These are phyloP conservation scores for Venturia carpophila DNA, from an alignment of 2,329 filamentous ascomycete genomes.

Conservation along the genomic window DNA sequence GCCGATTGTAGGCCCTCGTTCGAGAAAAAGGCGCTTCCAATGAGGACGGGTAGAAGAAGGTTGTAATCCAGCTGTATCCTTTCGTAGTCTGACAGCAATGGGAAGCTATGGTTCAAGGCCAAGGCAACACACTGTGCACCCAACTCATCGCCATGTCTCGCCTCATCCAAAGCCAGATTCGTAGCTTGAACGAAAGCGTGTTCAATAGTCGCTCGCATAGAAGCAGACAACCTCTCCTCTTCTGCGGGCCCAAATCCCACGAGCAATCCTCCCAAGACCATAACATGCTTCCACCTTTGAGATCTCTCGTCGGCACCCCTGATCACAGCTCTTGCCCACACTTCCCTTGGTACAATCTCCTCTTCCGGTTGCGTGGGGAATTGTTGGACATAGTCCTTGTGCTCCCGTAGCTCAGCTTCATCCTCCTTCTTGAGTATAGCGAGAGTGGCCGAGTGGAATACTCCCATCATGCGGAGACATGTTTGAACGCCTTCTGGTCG, in stretches of 20 bases:
- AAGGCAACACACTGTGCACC: constrained; percentile 50
- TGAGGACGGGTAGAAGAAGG: constrained; percentile 57
- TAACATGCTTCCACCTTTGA: constrained; percentile 70
- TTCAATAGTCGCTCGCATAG: constrained; percentile 60
- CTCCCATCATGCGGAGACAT: constrained; percentile 58
- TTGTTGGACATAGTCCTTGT: not conserved
- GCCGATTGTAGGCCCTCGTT: constrained; percentile 67
- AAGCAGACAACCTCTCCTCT: constrained; percentile 49
- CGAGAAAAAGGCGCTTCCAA: constrained; percentile 60
- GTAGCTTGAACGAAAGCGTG: constrained; percentile 64
- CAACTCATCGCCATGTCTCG: constrained; percentile 44
- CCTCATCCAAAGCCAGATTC: constrained; percentile 62
- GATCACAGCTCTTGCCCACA: constrained; percentile 52
- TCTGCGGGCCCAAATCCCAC: constrained; percentile 64
- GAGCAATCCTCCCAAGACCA: constrained; percentile 72
- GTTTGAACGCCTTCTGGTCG: constrained; percentile 53
- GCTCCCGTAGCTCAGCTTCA: constrained; percentile 20
- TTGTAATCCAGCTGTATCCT: constrained; percentile 57
- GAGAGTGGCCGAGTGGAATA: constrained; percentile 62
- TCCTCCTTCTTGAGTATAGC: constrained; percentile 25
- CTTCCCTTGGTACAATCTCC: constrained; percentile 40
- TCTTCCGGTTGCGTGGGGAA: constrained; percentile 22
- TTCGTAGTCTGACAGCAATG: constrained; percentile 56
- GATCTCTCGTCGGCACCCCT: constrained; percentile 54
- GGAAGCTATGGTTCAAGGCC: constrained; percentile 70